phyloP scores from a whole-genome alignment of 306 rosid genomes.

The Geum urbanum region DNA sequence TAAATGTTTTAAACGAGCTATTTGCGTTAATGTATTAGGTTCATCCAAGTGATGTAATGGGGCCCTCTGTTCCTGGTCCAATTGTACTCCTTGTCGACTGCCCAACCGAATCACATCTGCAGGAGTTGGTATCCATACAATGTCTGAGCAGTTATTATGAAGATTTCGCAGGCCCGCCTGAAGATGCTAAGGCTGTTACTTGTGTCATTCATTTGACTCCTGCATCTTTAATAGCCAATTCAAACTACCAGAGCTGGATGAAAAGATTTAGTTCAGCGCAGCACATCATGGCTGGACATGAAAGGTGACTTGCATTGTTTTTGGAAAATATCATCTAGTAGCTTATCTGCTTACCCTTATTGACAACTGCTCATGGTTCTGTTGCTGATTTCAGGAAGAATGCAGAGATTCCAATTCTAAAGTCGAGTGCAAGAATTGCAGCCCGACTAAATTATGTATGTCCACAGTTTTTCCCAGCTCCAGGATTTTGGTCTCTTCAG shows the following conservation, averaged over 20 bases:
- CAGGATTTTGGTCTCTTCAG: constrained; percentile 65
- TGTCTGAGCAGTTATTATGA: constrained; percentile 50
- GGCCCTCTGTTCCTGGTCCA: constrained; percentile 89
- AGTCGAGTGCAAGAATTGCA: constrained; percentile 76
- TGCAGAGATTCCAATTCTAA: constrained; percentile 73
- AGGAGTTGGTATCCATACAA: constrained; percentile 49
- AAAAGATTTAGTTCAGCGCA: constrained; percentile 65
- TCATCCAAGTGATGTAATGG: constrained; percentile 92
- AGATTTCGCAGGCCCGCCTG: constrained; percentile 39
- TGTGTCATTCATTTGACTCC: constrained; percentile 88
- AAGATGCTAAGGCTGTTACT: constrained; percentile 47
- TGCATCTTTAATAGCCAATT: constrained; percentile 47
- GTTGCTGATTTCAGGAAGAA: constrained; percentile 61
- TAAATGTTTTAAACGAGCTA: constrained; percentile 14
- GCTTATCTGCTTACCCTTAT: constrained; percentile 14
- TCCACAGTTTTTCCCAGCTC: constrained; percentile 93
- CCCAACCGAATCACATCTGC: constrained; percentile 79
- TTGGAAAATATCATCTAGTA: constrained; percentile 1
- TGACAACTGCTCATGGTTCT: constrained; percentile 11
- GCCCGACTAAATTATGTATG: constrained; percentile 78
- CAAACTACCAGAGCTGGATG: constrained; percentile 82
- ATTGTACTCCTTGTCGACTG: constrained; percentile 87
- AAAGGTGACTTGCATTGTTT: constrained; percentile 47
- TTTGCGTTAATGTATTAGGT: constrained; percentile 43
- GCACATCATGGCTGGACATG: constrained; percentile 91